Base-by-base conservation (phyloP, 164 flowering plant genomes). In the Umbilicus rupestris region DNA sequence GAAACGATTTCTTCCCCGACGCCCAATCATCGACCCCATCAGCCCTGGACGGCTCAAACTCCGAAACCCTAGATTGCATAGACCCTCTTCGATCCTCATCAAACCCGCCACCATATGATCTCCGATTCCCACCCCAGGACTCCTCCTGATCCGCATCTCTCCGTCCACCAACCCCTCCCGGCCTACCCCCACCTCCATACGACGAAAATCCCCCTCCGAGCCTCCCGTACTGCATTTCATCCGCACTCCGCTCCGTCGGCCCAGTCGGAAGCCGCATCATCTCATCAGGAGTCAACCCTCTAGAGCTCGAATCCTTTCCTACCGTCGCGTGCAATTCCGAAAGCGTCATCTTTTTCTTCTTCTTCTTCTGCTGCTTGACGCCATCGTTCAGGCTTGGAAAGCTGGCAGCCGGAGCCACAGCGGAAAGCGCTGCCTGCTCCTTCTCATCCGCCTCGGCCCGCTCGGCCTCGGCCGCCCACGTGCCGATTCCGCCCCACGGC, bases 201-300 rank as follows among this genome's bases (percentile, higher is more conserved):
- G 87, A 83, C 12, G 65, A 57, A 82, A 85, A 82, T 79, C 75
- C 67, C 82, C 91, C 59, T 83, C 95, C 0, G 2, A 52, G 24
- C 58, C 58, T 52, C 14, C 58, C 58, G 24, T 52, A 52, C 30
- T 24, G 28, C 58, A 52, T 52, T 12, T 52, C 58, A 9, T 52
- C 31, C 16, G 24, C 58, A 12, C 58, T 24, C 30, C 31, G 24
- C 24, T 52, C 58, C 16, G 24, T 52, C 3, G 58, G 58, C 30
- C 76, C 72, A 2, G 89, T 71, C 26, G 89, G 75, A 69, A 84
- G 87, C 65, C 77, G 82, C 12, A 52, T 52, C 95, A 92, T 1
- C 87, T 87, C 19, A 92, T 94, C 2, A 96, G 96, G 9, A 84
- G 79, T 28, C 80, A 77, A 26, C 77, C 69, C 83, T 84, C 83